Evolutionary conservation across 2,329 filamentous ascomycete genomes (phyloP).

Genomic region (Apiospora rasikravindrae): DNA sequence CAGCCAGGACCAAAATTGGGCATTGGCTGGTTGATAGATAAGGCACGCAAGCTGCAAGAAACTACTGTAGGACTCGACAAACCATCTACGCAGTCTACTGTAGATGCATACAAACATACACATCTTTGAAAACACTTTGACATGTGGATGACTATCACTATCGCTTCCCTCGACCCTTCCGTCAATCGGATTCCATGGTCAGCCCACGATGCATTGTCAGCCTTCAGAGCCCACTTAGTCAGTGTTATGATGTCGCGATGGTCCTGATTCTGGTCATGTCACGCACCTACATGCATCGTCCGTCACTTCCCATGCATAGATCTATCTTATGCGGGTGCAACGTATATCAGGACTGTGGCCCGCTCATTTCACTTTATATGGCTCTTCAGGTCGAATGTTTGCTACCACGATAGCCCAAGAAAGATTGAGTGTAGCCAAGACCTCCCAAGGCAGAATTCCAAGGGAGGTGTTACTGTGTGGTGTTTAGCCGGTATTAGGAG

Average conservation of each 20-base stretch:
- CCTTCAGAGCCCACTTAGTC: neutral
- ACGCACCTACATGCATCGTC: neutral
- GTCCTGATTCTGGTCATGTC: neutral
- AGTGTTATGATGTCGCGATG: neutral
- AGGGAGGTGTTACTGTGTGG: neutral
- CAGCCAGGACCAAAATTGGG: neutral
- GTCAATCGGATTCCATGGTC: conserved; percentile 17
- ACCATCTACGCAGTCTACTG: conserved; percentile 24
- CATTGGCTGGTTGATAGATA: conserved; percentile 26
- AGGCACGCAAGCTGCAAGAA: conserved; percentile 27
- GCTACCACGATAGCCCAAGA: neutral
- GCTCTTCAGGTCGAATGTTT: neutral
- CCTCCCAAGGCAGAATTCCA: no score
- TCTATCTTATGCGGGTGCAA: neutral
- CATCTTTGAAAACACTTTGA: neutral
- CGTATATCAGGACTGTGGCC: neutral
- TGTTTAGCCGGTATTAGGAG: conserved; percentile 4
- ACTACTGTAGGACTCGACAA: conserved; percentile 24
- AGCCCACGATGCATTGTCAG: conserved; percentile 8
- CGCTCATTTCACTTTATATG: conserved; percentile 1
- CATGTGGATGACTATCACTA: neutral
- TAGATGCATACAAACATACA: neutral
- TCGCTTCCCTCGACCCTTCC: neutral
- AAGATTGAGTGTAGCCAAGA: neutral
- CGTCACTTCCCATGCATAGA: neutral